A percentile compares a stretch with the other conserved stretches of the same genome.
These are phyloP conservation scores for Jatropha multifida DNA, from an alignment of 441 rosid species.

Conservation along the genomic window DNA sequence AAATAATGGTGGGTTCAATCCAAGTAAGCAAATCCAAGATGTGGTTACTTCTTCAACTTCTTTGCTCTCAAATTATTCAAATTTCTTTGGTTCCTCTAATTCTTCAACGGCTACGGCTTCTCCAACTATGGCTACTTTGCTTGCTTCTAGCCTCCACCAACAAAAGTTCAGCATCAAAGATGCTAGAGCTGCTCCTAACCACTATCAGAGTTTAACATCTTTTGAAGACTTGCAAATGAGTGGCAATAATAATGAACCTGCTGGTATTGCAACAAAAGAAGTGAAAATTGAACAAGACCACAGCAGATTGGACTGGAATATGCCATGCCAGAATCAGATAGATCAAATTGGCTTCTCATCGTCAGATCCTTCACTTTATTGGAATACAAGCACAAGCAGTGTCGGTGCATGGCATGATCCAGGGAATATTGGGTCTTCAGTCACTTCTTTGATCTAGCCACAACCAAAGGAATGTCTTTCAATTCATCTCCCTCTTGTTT, in stretches of 20 bases:
- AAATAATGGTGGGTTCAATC: conserved; percentile 25
- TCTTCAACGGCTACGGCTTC: conserved; percentile 25
- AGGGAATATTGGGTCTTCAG: conserved; percentile 51
- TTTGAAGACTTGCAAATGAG: conserved; percentile 38
- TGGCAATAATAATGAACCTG: conserved; percentile 24
- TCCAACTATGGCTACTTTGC: conserved; percentile 46
- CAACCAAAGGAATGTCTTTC: conserved; percentile 13
- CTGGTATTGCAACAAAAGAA: conserved; percentile 30
- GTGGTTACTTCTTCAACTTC: conserved; percentile 1
- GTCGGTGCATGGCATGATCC: conserved; percentile 58
- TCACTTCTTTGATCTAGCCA: conserved; percentile 56
- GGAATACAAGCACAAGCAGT: conserved; percentile 33
- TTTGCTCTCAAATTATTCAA: conserved; percentile 28
- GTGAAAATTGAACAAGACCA: conserved; percentile 43
- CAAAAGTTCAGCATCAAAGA: conserved; percentile 38
- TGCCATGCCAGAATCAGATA: conserved; percentile 43
- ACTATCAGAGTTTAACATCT: conserved; percentile 31
- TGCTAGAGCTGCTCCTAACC: conserved; percentile 23
- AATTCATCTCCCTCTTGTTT: conserved; percentile 42
- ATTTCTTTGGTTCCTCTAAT: conserved; percentile 36
- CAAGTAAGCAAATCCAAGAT: conserved; percentile 40
- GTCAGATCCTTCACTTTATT: conserved; percentile 48
- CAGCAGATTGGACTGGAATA: conserved; percentile 42
- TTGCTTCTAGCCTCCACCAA: conserved; percentile 48
- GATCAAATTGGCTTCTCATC: conserved; percentile 42